Evolutionary conservation across 495 filamentous ascomycete genomes (phyloP), one percentile per base, ranked within the genome.

Genomic region (Parathielavia hyrcaniae): DNA sequence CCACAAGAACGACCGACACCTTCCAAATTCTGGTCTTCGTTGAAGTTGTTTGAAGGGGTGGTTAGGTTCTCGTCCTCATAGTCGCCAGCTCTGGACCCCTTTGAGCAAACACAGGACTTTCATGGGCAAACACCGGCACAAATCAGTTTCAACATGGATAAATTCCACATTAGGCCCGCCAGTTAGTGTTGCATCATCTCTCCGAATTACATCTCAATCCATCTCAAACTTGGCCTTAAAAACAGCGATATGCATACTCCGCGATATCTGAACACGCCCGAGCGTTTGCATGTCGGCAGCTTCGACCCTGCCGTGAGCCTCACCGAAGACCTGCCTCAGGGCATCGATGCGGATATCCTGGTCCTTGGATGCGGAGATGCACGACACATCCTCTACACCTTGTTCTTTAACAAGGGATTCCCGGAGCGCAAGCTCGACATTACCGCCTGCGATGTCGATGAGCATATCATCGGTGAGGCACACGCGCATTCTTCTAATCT

Each of bases 281-380:
- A 60, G 36, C 74, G 66, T 61, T 76, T 80, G 65, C 74, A 81
- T 55, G 69, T 77, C 1, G 41, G 78, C 41, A 78, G 79, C 26
- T 81, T 80, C 61, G 81, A 77, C 0, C 72, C 80, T 13, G 79
- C 82, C 9, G 64, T 74, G 7, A 74, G 64, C 59, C 66, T 85
- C 38, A 79, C 77, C 1, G 70, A 76, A 36, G 57, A 69, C 11
- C 60, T 83, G 2, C 76, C 80, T 0, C 72, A 71, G 11, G 78
- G 76, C 35, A 49, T 75, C 43, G 59, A 73, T 38, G 78, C 75
- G 22, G 62, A 73, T 23, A 60, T 84, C n/a, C 70, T 85, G 1
- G 63, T 78, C 3, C 71, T 84, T 9, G 78, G 76, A 11, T 79
- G 79, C 57, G 78, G 77, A 0, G 81, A 83, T 67, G 73, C 71